Evolutionary conservation across 176 grass and related monocot genomes (phyloP), one percentile per base, ranked within the genome.

Genomic region (Oryza coarctata): DNA sequence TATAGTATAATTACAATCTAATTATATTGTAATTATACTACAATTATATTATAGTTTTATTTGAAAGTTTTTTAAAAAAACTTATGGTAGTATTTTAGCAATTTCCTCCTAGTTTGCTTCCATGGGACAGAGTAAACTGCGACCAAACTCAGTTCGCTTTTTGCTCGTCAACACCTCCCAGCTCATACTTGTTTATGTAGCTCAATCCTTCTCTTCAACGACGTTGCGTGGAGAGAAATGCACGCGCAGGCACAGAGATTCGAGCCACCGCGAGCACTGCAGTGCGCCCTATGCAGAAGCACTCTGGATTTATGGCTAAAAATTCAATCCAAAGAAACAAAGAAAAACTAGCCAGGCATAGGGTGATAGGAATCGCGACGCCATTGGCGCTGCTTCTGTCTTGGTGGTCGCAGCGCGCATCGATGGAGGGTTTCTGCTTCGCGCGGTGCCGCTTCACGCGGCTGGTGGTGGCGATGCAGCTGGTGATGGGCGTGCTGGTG

Each of bases 401-500:
- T 39, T 26, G 30, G n/a, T 47, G 63, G 29, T 32, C 22, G 25
- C 15, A 34, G 18, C 40, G 17, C 31, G 15, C 26, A 45, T 8
- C 39, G 4, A 23, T 94, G 94, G 86, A 91, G 75, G 87, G 82
- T 35, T 70, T 80, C 32, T 89, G 88, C 70, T 38, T 83, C 13
- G 79, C 70, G 38, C 81, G 83, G 33, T 94, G 71, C 72, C 76
- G 80, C 7, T 91, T 98, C 84, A 81, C 84, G 11, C 88, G 86
- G 23, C 71, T 91, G 3, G 86, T 94, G 65, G 90, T 85, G 28
- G 47, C 49, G 60, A 84, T 93, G 44, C 95, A 98, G 91, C 78
- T 98, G 77, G 75, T 88, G 34, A 81, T 93, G 62, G 86, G 86
- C n/a, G 73, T 98, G 78, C 65, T 98, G 5, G 88, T 93, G 22